Conservation (phyloP, 2,329 filamentous ascomycete species). For the Neocatenulostroma microsporum region DNA sequence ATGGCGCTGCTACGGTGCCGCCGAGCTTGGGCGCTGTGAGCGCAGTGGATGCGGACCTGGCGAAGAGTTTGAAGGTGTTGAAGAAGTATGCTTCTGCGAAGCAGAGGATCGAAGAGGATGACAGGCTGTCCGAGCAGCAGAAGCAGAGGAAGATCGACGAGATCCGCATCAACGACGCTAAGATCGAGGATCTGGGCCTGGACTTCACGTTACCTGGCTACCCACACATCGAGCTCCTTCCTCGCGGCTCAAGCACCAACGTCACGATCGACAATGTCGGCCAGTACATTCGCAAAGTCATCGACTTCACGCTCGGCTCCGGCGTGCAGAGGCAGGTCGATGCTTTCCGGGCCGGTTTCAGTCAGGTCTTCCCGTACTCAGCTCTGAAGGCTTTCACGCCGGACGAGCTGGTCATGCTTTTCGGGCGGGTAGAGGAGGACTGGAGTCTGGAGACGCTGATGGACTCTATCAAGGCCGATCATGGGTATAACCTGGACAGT, state of each 20-base stretch:
- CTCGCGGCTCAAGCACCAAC: slow-evolving; percentile 62
- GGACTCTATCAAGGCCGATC: slow-evolving; percentile 97
- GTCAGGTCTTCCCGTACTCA: slow-evolving; percentile 91
- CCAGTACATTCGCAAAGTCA: slow-evolving; percentile 75
- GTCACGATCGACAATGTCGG: slow-evolving; percentile 92
- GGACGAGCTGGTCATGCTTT: slow-evolving; percentile 87
- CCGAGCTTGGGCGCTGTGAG: slow-evolving; percentile 86
- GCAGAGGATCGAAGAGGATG: slow-evolving; percentile 69
- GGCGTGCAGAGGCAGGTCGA: slow-evolving; percentile 85
- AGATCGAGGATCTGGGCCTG: slow-evolving; percentile 77
- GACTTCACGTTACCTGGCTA: slow-evolving; percentile 96
- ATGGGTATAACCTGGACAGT: slow-evolving; percentile 98
- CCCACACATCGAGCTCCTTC: slow-evolving; percentile 71
- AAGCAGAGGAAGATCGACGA: slow-evolving; percentile 63
- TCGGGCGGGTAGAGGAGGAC: slow-evolving; percentile 87
- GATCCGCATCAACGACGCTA: slow-evolving; percentile 66
- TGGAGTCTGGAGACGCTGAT: slow-evolving; percentile 97
- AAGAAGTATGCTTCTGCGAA: slow-evolving; percentile 81
- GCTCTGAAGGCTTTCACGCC: slow-evolving; percentile 90
- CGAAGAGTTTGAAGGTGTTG: slow-evolving; percentile 74
- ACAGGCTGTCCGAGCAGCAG: slow-evolving; percentile 55
- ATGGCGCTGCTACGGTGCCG: slow-evolving; percentile 58
- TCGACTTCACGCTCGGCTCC: slow-evolving; percentile 82
- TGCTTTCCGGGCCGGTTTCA: slow-evolving; percentile 84
- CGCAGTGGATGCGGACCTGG: slow-evolving; percentile 77